Evolutionary conservation across 805 yeast species (phyloP).

Genomic region (Metschnikowia aberdeeniae): DNA sequence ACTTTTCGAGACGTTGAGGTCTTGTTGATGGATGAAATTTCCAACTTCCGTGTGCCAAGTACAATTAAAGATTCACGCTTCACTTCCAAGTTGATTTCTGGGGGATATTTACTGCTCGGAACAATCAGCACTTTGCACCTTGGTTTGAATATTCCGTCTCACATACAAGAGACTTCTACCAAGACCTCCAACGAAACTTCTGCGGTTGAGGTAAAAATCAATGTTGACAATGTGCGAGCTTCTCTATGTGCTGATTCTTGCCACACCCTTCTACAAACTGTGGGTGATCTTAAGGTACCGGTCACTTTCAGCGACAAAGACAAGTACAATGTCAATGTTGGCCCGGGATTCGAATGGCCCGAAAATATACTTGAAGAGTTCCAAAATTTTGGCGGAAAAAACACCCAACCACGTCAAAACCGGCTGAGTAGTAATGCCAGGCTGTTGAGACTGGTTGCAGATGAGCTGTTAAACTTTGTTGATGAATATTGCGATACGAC

Average conservation of each 20-base stretch:
- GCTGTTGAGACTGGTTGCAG: too few species aligned
- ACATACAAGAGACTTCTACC: constrained; percentile 10
- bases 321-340: constrained; percentile 46
- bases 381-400: neutral
- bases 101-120: constrained; percentile 1
- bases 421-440: too few species aligned
- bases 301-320: constrained; percentile 55
- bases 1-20: constrained; percentile 49
- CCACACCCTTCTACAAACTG: constrained; percentile 61
- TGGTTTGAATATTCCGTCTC: neutral
- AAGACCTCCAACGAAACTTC: constrained; percentile 19
- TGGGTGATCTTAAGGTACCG: constrained; percentile 71
- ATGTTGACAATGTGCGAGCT: constrained; percentile 44
- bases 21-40: constrained; percentile 60
- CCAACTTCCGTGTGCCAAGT: constrained; percentile 11
- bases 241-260: constrained; percentile 83
- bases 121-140: neutral
- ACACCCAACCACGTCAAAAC: too few species aligned
- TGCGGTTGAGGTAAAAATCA: constrained; percentile 42
- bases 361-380: constrained; percentile 35
- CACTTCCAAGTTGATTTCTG: constrained; percentile 23
- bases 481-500: constrained; percentile 1
- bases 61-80: neutral
- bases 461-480: neutral
- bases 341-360: constrained; percentile 23